phyloP scores from a whole-genome alignment of 129 eudicot species.

The Centella asiatica region DNA sequence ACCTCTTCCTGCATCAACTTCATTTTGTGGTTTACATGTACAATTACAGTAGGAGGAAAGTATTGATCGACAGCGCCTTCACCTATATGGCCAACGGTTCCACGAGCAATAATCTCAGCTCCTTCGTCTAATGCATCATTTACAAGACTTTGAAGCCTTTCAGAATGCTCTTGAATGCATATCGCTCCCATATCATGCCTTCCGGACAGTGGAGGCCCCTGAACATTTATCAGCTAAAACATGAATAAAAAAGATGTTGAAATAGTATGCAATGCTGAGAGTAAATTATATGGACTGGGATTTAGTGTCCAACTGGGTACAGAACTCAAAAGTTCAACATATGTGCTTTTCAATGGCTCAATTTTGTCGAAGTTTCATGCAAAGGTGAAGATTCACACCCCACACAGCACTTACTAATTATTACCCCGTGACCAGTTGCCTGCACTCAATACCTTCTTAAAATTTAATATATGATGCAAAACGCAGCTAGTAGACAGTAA shows the following conservation, averaged over 20 bases:
- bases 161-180: slow-evolving; percentile 97
- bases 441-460: too few species aligned
- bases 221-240: slow-evolving; percentile 12
- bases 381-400: too few species aligned
- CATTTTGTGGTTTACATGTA: slow-evolving; percentile 90
- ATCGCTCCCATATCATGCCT: slow-evolving; percentile 99
- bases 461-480: too few species aligned
- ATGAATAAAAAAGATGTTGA: neutral
- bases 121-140: slow-evolving; percentile 95
- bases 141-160: slow-evolving; percentile 79
- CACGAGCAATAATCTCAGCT: slow-evolving; percentile 84
- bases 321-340: too few species aligned
- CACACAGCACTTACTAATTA: too few species aligned
- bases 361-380: too few species aligned
- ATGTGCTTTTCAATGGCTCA: too few species aligned
- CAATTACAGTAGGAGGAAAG: slow-evolving; percentile 95
- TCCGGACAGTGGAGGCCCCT: slow-evolving; percentile 94
- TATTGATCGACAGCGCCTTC: slow-evolving; percentile 98
- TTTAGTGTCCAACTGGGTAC: too few species aligned
- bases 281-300: too few species aligned
- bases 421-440: too few species aligned
- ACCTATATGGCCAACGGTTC: slow-evolving; percentile 83
- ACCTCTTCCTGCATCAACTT: slow-evolving; percentile 98
- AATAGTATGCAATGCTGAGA: neutral
- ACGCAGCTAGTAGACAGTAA: too few species aligned